phyloP scores from a whole-genome alignment of 1,139 yeast species.

The Suhomyces ambrosiae region DNA sequence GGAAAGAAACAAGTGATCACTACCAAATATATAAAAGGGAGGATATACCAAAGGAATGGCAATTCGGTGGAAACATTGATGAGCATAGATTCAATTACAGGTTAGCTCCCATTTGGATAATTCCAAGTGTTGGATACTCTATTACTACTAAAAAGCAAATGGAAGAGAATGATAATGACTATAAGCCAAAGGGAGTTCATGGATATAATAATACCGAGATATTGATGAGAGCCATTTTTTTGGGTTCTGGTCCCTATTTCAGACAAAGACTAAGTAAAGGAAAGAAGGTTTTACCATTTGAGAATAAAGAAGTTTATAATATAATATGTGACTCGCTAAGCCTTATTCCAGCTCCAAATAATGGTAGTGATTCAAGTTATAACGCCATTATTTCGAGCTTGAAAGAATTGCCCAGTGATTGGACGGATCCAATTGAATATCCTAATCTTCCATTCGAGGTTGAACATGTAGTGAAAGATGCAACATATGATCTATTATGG shows the following conservation, averaged over 20 bases:
- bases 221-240: slow-evolving; percentile 79
- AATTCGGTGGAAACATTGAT: slow-evolving; percentile 57
- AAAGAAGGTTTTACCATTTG: slow-evolving; percentile 60
- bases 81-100: slow-evolving; percentile 55
- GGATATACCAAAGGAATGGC: slow-evolving; percentile 63
- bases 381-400: slow-evolving; percentile 23
- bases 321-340: slow-evolving; percentile 70
- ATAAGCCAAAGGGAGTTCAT: slow-evolving; percentile 74
- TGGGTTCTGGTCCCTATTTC: slow-evolving; percentile 83
- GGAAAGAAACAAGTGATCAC: slow-evolving; percentile 24
- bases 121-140: slow-evolving; percentile 81
- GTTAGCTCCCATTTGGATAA: slow-evolving; percentile 81
- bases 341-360: slow-evolving; percentile 57
- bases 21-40: slow-evolving; percentile 56
- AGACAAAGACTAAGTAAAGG: slow-evolving; percentile 24
- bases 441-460: slow-evolving; percentile 60
- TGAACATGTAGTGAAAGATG: slow-evolving; percentile 46
- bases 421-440: slow-evolving; percentile 58
- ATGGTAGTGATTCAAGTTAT: slow-evolving; percentile 47
- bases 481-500: slow-evolving; percentile 57
- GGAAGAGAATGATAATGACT: slow-evolving; percentile 50
- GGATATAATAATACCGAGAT: slow-evolving; percentile 80
- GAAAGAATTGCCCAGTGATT: slow-evolving; percentile 45
- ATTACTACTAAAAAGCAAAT: slow-evolving; percentile 65
- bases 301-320: slow-evolving; percentile 72